Base-by-base conservation (phyloP, 352 stramenopile species). In the Phytopythium boreale region DNA sequence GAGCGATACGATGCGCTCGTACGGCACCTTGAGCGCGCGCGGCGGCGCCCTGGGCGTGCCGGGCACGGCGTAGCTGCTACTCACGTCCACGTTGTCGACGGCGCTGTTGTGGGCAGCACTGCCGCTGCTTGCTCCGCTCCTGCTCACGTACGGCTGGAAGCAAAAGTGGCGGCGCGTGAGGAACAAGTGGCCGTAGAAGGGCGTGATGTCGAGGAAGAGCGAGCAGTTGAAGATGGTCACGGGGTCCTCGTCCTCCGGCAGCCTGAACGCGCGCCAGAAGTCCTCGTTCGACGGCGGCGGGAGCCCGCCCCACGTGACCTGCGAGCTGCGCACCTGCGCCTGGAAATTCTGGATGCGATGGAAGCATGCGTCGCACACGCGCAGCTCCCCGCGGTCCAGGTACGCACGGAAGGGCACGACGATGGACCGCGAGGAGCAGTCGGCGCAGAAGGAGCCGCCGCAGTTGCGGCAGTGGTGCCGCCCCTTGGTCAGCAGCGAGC, bases 381-480 rank as follows among this genome's bases (percentile, higher is more conserved):
- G 80, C 64, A 83, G 71, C 55, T 88, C 80, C 27, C 82, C 82
- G 52, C 82, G 79, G 24, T 62, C 50, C 8, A 89, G 47, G 65
- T 89, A 93, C 11, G 82, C 61, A 44, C 79, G 71, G 69, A 78
- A 93, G 22, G 85, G 85, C 24, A 93, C 80, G 11, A 82, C 59
- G 51, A 76, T 74, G 0, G 63, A 74, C 59, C 89, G 81, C 22
- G 70, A 66, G 2, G 82, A 87, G 60, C 85, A 93, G 11, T 77
- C 68, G 11, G 76, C 70, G 37, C 85, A 93, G 56, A 90, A 93
- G 3, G 85, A 92, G 41, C 83, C 80, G 6, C 85, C 85, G 52
- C 85, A 93, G 61, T 93, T 93, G 44, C 85, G 81, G 53, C 85
- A 93, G 67, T 93, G 85, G 66, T 93, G 85, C 39, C 85, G 76